Percentiles rank a stretch among this genome's conserved stretches.
phyloP scores from a whole-genome alignment of 202 grass and related monocot genomes.

The Carex sylvatica region DNA sequence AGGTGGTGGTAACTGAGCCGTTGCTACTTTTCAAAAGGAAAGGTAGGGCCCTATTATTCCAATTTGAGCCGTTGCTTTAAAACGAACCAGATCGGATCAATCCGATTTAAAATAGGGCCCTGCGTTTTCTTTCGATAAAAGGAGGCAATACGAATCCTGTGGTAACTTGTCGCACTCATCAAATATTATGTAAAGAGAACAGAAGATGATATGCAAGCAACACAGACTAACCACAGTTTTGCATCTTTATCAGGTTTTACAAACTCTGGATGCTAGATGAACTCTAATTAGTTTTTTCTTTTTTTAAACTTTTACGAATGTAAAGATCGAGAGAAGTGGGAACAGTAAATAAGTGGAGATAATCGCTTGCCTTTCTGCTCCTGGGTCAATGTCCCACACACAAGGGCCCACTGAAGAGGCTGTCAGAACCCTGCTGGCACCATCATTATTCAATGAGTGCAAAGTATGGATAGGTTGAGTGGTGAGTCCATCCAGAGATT shows the following conservation, averaged over 20 bases:
- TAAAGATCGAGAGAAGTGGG: background rate
- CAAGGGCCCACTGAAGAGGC: constrained; percentile 82
- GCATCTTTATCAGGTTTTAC: background rate
- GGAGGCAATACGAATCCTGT: too few species aligned
- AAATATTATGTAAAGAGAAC: background rate
- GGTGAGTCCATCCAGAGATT: constrained; percentile 50
- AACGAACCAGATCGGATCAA: too few species aligned
- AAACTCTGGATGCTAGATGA: background rate
- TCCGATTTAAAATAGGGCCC: too few species aligned
- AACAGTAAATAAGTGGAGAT: background rate
- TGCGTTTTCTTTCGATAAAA: too few species aligned
- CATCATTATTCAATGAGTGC: constrained; percentile 41
- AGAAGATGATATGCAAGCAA: background rate
- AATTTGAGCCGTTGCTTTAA: too few species aligned
- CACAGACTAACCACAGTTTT: background rate
- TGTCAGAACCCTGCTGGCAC: constrained; percentile 50
- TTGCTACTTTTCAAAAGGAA: too few species aligned
- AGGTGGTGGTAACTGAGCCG: background rate
- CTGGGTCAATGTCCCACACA: constrained; percentile 55
- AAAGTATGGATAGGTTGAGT: constrained; percentile 71
- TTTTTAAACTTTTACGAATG: background rate
- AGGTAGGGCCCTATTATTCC: too few species aligned
- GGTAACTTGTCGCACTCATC: background rate
- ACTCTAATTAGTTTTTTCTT: background rate
- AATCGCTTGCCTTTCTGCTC: constrained; percentile 36